Conservation (phyloP, 306 rosid species). For the Cicer judaicum region DNA sequence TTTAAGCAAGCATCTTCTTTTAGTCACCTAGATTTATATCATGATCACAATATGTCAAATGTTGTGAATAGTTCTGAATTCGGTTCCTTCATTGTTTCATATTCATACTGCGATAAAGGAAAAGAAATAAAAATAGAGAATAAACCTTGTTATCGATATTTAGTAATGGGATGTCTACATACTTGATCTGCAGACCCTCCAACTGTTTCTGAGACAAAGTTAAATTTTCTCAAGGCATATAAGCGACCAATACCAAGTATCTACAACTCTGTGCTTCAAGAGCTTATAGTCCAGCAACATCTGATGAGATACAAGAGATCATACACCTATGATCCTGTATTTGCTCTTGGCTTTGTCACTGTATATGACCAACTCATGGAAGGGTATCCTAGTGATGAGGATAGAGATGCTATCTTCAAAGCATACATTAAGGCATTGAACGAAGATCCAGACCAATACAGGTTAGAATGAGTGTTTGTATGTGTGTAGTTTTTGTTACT, state of each 20-base stretch:
- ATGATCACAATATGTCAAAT: slow-evolving; percentile 13
- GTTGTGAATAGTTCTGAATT: slow-evolving; percentile 22
- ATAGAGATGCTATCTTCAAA: slow-evolving; percentile 82
- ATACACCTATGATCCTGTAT: slow-evolving; percentile 82
- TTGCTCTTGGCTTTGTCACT: slow-evolving; percentile 94
- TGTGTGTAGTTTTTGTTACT: slow-evolving; percentile 16
- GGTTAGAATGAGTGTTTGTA: slow-evolving; percentile 54
- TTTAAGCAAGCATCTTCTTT: slow-evolving; percentile 31
- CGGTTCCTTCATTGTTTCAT: slow-evolving; percentile 4
- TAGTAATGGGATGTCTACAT: slow-evolving; percentile 44
- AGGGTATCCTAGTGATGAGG: slow-evolving; percentile 95
- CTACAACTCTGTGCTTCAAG: slow-evolving; percentile 88
- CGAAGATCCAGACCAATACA: slow-evolving; percentile 87
- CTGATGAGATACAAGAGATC: slow-evolving; percentile 90
- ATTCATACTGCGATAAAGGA: neutral
- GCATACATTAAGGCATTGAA: slow-evolving; percentile 81
- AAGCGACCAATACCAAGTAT: slow-evolving; percentile 92
- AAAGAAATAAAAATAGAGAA: slow-evolving; percentile 9
- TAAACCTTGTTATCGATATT: slow-evolving; percentile 19
- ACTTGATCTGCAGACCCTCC: slow-evolving; percentile 67
- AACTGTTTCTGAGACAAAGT: slow-evolving; percentile 88
- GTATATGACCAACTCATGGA: slow-evolving; percentile 97
- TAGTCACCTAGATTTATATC: slow-evolving; percentile 5
- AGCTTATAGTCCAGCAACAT: slow-evolving; percentile 97
- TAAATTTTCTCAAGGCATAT: slow-evolving; percentile 81